A percentile compares a stretch with the other conserved stretches of the same genome.
Conservation (phyloP, 2,329 filamentous ascomycete species). For the Xylariaceae sp. region DNA sequence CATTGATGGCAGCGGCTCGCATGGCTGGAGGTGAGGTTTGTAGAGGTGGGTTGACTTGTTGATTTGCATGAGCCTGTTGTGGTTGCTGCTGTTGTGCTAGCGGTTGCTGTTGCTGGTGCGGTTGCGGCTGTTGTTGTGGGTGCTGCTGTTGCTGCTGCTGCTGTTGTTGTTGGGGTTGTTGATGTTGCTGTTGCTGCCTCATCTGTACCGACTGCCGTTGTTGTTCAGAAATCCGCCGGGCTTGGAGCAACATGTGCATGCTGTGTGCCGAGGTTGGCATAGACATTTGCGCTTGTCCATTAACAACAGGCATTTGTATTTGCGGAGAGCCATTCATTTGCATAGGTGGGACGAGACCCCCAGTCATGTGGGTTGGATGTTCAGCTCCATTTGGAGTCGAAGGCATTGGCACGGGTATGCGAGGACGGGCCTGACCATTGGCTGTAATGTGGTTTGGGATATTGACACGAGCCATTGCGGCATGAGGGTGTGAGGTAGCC, state of each 20-base stretch:
- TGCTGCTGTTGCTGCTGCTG: conserved; percentile 44
- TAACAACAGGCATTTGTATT: conserved; percentile 70
- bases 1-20: conserved; percentile 50
- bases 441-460: conserved; percentile 54
- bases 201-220: conserved; percentile 61
- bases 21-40: conserved; percentile 53
- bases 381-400: conserved; percentile 57
- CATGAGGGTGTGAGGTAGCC: conserved; percentile 43
- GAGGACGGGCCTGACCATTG: conserved; percentile 55
- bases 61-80: conserved; percentile 28
- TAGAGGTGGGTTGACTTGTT: conserved; percentile 46
- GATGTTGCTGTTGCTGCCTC: conserved; percentile 47
- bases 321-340: conserved; percentile 72
- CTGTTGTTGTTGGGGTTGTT: conserved; percentile 47
- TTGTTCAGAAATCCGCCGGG: conserved; percentile 71
- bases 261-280: conserved; percentile 55
- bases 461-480: conserved; percentile 49
- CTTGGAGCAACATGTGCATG: conserved; percentile 65
- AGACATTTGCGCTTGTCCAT: conserved; percentile 67
- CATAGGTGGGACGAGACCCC: conserved; percentile 59
- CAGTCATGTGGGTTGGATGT: conserved; percentile 57
- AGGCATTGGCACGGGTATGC: conserved; percentile 59
- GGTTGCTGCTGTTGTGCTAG: conserved; percentile 22
- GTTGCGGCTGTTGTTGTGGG: conserved; percentile 40
- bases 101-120: conserved; percentile 44